Conservation (phyloP, 768 basidiomycete genomes). For the Mycena kentingensis region DNA sequence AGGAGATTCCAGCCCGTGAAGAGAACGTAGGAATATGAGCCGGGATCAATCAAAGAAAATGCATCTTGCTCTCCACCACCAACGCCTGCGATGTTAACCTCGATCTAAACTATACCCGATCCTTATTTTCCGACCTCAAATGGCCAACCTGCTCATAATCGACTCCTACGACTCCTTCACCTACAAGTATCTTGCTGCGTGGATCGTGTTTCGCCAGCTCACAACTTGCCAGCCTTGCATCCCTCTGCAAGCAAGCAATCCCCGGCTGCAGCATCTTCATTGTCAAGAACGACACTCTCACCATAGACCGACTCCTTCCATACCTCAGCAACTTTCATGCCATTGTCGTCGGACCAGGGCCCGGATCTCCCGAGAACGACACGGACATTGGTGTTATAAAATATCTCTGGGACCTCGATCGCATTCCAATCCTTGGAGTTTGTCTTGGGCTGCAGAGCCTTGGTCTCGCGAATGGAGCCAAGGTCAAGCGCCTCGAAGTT, state of each 20-base stretch:
- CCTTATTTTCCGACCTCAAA: too few relatives aligned
- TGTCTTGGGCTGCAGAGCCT: slow-evolving; percentile 84
- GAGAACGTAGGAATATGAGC: not conserved
- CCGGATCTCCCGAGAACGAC: slow-evolving; percentile 68
- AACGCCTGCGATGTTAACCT: not conserved
- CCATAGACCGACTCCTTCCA: slow-evolving; percentile 50
- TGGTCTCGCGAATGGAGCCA: slow-evolving; percentile 62
- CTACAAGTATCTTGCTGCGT: slow-evolving; percentile 55
- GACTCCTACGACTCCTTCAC: slow-evolving; percentile 90
- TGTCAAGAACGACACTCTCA: slow-evolving; percentile 70
- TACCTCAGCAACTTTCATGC: slow-evolving; percentile 65
- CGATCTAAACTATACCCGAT: too few relatives aligned
- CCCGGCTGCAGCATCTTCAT: slow-evolving; percentile 65
- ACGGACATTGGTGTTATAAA: slow-evolving; percentile 69
- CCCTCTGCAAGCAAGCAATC: slow-evolving; percentile 64
- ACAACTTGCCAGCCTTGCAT: slow-evolving; percentile 61
- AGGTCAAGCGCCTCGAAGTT: slow-evolving; percentile 55
- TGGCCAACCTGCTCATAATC: slow-evolving; percentile 68
- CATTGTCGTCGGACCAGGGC: slow-evolving; percentile 76
- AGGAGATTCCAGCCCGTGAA: slow-evolving; percentile 64
- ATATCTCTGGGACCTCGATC: slow-evolving; percentile 69
- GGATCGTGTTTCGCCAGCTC: not conserved
- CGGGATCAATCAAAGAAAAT: too few relatives aligned
- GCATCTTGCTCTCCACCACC: too few relatives aligned
- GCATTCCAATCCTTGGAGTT: slow-evolving; percentile 79